Percentiles rank a stretch among this genome's conserved stretches.
These are phyloP conservation scores for Diutina scorzettiae DNA, from an alignment of 1,139 yeast species.

Conservation along the genomic window DNA sequence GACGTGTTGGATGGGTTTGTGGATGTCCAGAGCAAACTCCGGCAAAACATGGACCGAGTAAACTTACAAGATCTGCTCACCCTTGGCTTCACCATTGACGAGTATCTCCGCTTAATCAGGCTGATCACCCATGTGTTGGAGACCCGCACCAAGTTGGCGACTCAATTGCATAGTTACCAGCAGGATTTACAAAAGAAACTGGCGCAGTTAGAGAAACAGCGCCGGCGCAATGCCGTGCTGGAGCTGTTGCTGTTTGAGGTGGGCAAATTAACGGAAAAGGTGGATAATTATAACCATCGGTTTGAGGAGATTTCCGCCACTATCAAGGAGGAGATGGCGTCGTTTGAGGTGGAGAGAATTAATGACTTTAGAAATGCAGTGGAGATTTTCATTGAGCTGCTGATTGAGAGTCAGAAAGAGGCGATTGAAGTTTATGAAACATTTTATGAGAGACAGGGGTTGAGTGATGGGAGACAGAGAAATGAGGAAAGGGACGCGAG, in stretches of 20 bases:
- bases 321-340: conserved; percentile 56
- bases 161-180: conserved; percentile 39
- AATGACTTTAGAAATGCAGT: conserved; percentile 83
- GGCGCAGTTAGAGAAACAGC: conserved; percentile 39
- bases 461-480: conserved; percentile 10
- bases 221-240: conserved; percentile 44
- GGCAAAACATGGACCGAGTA: conserved; percentile 66
- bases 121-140: conserved; percentile 67
- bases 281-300: conserved; percentile 40
- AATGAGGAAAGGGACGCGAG: too few species aligned
- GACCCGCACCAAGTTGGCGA: conserved; percentile 61
- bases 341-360: conserved; percentile 65
- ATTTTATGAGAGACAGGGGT: conserved; percentile 43
- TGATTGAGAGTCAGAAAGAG: conserved; percentile 90
- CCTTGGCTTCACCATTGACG: conserved; percentile 79
- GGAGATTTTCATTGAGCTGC: conserved; percentile 81
- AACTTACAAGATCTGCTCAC: conserved; percentile 82
- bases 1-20: conserved; percentile 48
- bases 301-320: conserved; percentile 52
- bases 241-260: conserved; percentile 57
- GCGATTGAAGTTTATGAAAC: conserved; percentile 94
- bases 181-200: conserved; percentile 36
- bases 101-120: conserved; percentile 66
- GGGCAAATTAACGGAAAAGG: conserved; percentile 44
- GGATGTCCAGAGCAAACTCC: conserved; percentile 56